Conservation (phyloP, 805 yeast species). For the Wickerhamomyces sydowiorum region DNA sequence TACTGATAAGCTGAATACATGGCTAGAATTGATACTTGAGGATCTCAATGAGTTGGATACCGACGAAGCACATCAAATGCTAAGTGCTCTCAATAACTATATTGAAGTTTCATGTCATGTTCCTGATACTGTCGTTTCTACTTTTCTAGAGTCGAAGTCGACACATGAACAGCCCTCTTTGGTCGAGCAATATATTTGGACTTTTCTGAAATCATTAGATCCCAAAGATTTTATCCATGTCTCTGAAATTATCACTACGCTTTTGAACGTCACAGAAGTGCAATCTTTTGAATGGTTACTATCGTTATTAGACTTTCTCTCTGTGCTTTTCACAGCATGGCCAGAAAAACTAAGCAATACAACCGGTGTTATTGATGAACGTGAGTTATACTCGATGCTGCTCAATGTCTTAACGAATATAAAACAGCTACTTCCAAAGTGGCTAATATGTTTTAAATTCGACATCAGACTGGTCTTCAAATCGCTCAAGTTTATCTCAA, state of each 20-base stretch:
- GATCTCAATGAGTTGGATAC: background rate
- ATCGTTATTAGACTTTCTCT: too few relatives aligned
- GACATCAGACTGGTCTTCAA: background rate
- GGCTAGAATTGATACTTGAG: conserved; percentile 8
- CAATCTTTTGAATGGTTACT: too few relatives aligned
- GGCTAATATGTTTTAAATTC: background rate
- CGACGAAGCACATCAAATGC: background rate
- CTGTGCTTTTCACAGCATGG: background rate
- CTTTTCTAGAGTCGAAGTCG: background rate
- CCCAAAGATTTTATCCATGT: background rate
- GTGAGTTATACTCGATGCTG: background rate
- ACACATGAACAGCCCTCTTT: too few relatives aligned
- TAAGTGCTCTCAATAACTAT: conserved; percentile 7
- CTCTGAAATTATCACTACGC: too few relatives aligned
- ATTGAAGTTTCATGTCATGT: background rate
- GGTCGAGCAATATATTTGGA: background rate
- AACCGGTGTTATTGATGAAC: background rate
- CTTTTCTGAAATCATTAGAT: background rate
- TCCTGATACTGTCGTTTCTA: too few relatives aligned
- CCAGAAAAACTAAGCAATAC: background rate
- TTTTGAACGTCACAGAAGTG: too few relatives aligned
- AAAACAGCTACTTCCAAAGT: background rate
- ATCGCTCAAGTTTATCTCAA: background rate
- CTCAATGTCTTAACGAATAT: background rate
- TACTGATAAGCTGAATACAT: conserved; percentile 3